Base-by-base conservation (phyloP, 148 eudicot genomes). In the Pharnaceum exiguum region DNA sequence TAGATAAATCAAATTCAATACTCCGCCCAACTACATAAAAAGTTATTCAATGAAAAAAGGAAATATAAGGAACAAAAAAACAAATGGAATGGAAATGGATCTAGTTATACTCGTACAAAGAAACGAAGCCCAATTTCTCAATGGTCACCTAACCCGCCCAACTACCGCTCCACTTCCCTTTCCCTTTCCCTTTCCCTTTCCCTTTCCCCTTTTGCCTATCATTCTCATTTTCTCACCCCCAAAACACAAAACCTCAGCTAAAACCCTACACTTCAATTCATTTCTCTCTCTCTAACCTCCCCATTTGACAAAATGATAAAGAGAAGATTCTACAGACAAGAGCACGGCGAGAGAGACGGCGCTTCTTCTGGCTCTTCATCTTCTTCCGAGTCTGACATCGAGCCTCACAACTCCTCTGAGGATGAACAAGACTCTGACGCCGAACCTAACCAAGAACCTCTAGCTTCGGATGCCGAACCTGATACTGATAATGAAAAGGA, bases 291-390 rank as follows among this genome's bases (percentile, higher is more conserved):
- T n/a, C n/a, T n/a, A n/a, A n/a, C n/a, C n/a, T n/a, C n/a, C n/a
- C n/a, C n/a, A n/a, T 3, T 10, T 13, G 31, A 12, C 45, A 58
- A 67, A 49, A 90, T 90, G 97, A 90, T 90, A 24, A 90, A 90
- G 70, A 75, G 97, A 62, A 75, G 85, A 65, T 90, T 82, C 66
- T 90, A 82, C 63, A 80, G 71, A 74, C 63, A 54, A 13, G 93
- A 84, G 1, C 97, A 80, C 48, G 87, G 67, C 2, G 82, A 84
- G 38, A 78, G 56, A 66, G 86, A 82, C 49, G 82, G 60, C 9
- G 75, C 57, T 2, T 74, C 89, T 11, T 67, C 84, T 4, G 71
- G 68, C 22, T 84, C 91, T 5, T 81, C 95, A 3, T 72, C 76
- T 10, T 89, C 93, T 16, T 84, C 81, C 4, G 94, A 76, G 36